These are phyloP conservation scores for Suhomyces canberraensis DNA, from an alignment of 805 yeast genomes.

Conservation along the genomic window DNA sequence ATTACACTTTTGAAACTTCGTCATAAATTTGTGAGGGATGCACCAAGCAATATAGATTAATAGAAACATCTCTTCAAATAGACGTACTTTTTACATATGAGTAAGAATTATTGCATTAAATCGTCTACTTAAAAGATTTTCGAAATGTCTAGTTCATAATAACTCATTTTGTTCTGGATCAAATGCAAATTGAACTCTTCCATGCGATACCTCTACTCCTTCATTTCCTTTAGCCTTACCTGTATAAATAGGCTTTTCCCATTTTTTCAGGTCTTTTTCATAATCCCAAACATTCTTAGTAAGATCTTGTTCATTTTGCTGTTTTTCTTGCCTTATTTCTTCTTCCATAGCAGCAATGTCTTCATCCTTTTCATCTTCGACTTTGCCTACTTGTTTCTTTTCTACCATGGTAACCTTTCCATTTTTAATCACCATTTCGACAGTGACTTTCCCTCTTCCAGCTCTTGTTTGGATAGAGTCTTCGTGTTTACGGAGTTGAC, in stretches of 20 bases:
- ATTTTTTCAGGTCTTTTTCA: constrained; percentile 49
- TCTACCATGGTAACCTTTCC: constrained; percentile 75
- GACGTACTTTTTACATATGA: too few relatives aligned
- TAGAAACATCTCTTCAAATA: neutral
- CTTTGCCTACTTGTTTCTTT: constrained; percentile 16
- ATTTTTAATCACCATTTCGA: constrained; percentile 74
- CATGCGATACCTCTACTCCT: constrained; percentile 2
- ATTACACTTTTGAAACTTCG: too few relatives aligned
- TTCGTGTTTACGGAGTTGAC: constrained; percentile 62
- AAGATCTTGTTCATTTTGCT: constrained; percentile 26
- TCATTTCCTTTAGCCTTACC: constrained; percentile 2
- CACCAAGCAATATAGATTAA: neutral
- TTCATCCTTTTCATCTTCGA: constrained; percentile 27
- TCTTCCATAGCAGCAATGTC: constrained; percentile 39
- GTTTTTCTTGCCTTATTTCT: constrained; percentile 19
- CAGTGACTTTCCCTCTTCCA: constrained; percentile 72
- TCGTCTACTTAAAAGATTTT: too few relatives aligned
- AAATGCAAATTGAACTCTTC: constrained; percentile 26
- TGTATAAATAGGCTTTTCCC: constrained; percentile 52
- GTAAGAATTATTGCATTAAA: too few relatives aligned
- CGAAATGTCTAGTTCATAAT: neutral
- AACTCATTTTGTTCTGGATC: constrained; percentile 23
- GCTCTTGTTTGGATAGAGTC: constrained; percentile 50
- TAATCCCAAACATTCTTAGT: constrained; percentile 56
- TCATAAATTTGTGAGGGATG: neutral